phyloP scores from a whole-genome alignment of 2,329 filamentous ascomycete genomes.

The Fusarium succisae region DNA sequence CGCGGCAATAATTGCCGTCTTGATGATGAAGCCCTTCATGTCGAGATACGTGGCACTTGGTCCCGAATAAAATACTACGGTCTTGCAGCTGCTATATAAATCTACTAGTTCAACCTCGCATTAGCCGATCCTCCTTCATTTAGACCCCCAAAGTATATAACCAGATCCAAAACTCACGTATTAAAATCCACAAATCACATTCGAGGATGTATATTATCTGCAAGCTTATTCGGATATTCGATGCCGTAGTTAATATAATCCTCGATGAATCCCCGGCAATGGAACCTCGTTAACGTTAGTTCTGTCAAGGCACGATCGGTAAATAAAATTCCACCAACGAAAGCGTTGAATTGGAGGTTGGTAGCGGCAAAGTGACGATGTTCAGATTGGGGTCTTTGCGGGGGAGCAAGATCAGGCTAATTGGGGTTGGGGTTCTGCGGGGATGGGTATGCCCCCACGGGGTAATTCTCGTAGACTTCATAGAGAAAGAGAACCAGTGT shows the following conservation, averaged over 20 bases:
- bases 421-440: conserved; percentile 18
- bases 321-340: conserved; percentile 11
- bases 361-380: background rate
- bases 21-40: conserved; percentile 6
- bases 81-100: background rate
- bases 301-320: background rate
- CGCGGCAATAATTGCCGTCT: background rate
- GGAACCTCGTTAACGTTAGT: background rate
- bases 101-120: background rate
- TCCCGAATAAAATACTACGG: background rate
- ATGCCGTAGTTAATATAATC: conserved; percentile 3
- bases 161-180: accelerated
- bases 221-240: background rate
- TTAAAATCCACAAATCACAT: conserved; percentile 20
- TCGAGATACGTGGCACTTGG: background rate
- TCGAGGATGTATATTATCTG: background rate
- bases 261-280: background rate
- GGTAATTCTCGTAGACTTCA: background rate
- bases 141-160: background rate
- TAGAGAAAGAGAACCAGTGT: no score
- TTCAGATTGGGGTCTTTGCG: background rate
- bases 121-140: background rate
- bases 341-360: background rate
- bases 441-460: conserved; percentile 8
- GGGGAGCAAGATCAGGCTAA: background rate